Conservation (phyloP, 1,284 basidiomycete species). For the Microbotryum saponariae region DNA sequence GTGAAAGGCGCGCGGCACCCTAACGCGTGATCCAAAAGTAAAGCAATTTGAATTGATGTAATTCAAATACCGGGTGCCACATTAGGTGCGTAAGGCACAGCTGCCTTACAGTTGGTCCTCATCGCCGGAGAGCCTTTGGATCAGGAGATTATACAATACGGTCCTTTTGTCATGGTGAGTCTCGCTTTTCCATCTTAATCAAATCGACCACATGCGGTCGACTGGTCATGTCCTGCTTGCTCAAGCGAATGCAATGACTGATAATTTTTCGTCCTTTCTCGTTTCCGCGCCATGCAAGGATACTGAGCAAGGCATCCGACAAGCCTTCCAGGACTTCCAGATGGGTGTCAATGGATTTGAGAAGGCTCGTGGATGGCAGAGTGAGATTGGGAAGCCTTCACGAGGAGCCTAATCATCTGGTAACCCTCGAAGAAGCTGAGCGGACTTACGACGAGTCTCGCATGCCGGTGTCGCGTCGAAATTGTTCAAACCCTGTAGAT, state of each 20-base stretch:
- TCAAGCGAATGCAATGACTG: background rate
- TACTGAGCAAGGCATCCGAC: conserved; percentile 65
- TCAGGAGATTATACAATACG: conserved; percentile 79
- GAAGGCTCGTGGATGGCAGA: conserved; percentile 77
- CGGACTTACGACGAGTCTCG: too few species aligned
- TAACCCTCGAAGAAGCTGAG: too few species aligned
- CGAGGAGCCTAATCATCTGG: too few species aligned
- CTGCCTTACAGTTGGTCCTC: too few species aligned
- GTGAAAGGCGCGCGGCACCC: too few species aligned
- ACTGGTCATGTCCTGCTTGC: background rate
- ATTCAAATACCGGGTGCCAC: too few species aligned
- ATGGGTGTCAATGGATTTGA: conserved; percentile 79
- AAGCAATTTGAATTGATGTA: too few species aligned
- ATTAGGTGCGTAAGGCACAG: too few species aligned
- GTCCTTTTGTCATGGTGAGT: conserved; percentile 49
- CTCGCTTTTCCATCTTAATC: conserved; percentile 38
- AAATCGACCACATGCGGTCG: background rate
- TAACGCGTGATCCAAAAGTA: too few species aligned
- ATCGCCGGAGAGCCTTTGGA: conserved; percentile 82
- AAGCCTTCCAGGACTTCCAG: conserved; percentile 78
- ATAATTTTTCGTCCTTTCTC: background rate
- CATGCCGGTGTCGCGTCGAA: too few species aligned
- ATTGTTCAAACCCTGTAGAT: too few species aligned
- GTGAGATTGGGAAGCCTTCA: conserved; percentile 55
- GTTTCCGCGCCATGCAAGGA: conserved; percentile 44